Evolutionary conservation across 495 filamentous ascomycete species (phyloP), one percentile per base, ranked within the genome.

Genomic region (Xylaria grammica): DNA sequence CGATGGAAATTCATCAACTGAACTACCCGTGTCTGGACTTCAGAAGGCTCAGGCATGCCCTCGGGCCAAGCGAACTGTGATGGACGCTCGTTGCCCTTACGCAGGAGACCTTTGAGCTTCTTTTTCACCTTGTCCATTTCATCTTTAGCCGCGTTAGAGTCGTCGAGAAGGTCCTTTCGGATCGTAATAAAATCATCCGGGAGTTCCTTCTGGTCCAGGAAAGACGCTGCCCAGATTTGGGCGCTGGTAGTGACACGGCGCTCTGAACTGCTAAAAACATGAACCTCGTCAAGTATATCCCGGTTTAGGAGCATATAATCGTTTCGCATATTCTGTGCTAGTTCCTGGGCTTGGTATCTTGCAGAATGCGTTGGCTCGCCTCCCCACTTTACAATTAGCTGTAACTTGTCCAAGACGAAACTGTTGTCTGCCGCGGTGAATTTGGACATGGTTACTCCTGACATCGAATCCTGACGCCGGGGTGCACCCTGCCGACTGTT

Each of bases 41-140:
- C 86, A 30, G 90, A 91, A 15, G 95, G 95, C 68, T 98, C 96
- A 15, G 94, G 92, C 75, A 94, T 93, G 65, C 93, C 91, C 56
- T 91, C 88, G n/a, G 95, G 95, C 95, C 95, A 99, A 46, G 94
- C 92, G 72, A 99, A 99, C 72, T 98, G 94, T 19, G 92, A 86
- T 17, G 95, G 94, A 7, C 94, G 90, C 65, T 90, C 84, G 58
- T 90, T 92, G 3, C 96, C 96, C 74, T 96, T 89, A 27, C 95
- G 85, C 57, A 99, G 78, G 40, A 99, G 82, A 2, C 90, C 86
- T 78, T 99, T 99, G 5, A 99, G 82, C 86, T 96, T 97, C 85
- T 97, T 98, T 82, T 99, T 99, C 50, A 99, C 95, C 74, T 96
- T 97, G 77, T 99, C 95, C 94, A 97, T 99, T 69, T 96, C 94